A percentile compares a stretch with the other conserved stretches of the same genome.
Conservation (phyloP, 129 eudicot genomes). For the Ambrosia trifida region DNA sequence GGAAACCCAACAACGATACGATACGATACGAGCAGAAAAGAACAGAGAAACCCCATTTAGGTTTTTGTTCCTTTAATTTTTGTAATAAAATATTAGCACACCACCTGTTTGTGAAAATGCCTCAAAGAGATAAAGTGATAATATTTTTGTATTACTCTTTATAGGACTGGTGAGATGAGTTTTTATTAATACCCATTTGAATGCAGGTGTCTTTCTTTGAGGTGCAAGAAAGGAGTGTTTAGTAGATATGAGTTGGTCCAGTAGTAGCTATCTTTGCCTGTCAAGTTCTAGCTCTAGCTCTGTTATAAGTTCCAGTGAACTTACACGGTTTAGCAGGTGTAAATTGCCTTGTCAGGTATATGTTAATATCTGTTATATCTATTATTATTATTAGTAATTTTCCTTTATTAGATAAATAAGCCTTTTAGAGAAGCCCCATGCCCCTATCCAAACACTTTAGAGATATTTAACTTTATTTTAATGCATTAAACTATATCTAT, state of each 20-base stretch:
- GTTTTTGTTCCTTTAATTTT: not conserved
- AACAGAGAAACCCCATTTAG: slow-evolving; percentile 5
- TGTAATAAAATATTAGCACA: not conserved
- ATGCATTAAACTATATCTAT: not conserved
- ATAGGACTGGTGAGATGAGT: not conserved
- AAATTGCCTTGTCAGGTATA: slow-evolving; percentile 39
- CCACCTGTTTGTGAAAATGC: slow-evolving; percentile 39
- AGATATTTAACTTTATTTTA: not conserved
- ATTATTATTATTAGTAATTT: no score
- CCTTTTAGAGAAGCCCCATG: not conserved
- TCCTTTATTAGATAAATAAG: not conserved
- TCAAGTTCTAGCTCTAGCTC: slow-evolving; percentile 34
- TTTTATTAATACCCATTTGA: slow-evolving; percentile 13
- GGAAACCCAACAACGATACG: not conserved
- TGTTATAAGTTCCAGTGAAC: slow-evolving; percentile 25
- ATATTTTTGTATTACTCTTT: not conserved
- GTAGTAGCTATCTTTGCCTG: slow-evolving; percentile 35
- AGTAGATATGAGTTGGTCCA: slow-evolving; percentile 56
- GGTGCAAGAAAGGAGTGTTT: slow-evolving; percentile 16
- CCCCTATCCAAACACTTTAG: not conserved
- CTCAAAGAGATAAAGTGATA: slow-evolving; percentile 15
- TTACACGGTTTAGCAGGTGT: slow-evolving; percentile 24
- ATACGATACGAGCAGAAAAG: not conserved
- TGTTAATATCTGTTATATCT: no score
- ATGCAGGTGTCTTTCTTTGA: slow-evolving; percentile 29